phyloP scores from a whole-genome alignment of 176 grass and related monocot genomes.

The Bromus sterilis region DNA sequence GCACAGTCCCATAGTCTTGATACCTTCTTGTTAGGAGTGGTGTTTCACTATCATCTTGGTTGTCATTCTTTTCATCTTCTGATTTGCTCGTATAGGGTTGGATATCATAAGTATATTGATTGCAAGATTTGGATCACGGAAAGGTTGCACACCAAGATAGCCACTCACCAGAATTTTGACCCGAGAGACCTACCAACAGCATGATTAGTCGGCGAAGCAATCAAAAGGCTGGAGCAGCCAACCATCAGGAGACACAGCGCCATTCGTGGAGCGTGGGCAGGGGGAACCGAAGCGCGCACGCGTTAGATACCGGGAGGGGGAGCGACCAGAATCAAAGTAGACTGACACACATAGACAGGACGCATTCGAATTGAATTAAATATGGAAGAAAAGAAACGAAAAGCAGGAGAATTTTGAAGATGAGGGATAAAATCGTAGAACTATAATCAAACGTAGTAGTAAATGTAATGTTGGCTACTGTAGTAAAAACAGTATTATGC shows the following conservation, averaged over 20 bases:
- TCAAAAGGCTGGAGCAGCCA: conserved; percentile 3
- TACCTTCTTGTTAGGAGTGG: no score
- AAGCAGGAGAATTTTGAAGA: no score
- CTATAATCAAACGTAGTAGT: background rate
- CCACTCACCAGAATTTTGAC: conserved; percentile 20
- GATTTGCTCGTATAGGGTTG: no score
- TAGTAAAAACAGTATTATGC: background rate
- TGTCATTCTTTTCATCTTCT: no score
- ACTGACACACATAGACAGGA: background rate
- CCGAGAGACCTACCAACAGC: background rate
- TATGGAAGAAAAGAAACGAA: background rate
- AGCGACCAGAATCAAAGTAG: background rate
- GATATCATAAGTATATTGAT: no score
- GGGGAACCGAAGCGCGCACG: background rate
- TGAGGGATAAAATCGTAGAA: background rate
- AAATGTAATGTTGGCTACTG: background rate
- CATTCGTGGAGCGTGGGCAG: background rate
- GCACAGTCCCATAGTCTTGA: no score
- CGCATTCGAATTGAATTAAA: background rate
- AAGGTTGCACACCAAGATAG: conserved; percentile 2
- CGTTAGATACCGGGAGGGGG: conserved; percentile 5
- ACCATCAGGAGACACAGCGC: background rate
- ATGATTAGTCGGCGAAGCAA: background rate
- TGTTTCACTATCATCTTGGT: no score
- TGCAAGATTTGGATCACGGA: background rate